Evolutionary conservation across 2,329 filamentous ascomycete species (phyloP).

Genomic region (Aspergillus novofumigatus): DNA sequence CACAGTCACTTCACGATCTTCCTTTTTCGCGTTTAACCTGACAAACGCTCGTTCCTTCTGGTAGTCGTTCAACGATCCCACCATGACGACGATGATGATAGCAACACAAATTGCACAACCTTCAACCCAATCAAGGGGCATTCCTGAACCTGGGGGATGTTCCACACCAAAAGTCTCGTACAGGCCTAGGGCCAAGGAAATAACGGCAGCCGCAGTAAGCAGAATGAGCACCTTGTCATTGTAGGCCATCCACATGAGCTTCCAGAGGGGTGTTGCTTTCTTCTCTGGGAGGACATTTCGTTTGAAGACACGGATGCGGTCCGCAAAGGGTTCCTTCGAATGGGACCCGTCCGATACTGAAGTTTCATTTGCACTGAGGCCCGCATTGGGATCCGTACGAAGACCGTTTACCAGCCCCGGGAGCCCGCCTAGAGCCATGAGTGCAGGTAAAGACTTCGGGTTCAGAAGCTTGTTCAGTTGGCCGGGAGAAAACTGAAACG

Average conservation of each 20-base stretch:
- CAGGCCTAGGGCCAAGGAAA: constrained; percentile 65
- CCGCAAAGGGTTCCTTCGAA: constrained; percentile 66
- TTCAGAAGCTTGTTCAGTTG: constrained; percentile 84
- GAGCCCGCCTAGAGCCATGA: constrained; percentile 74
- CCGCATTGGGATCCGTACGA: constrained; percentile 65
- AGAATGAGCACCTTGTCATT: constrained; percentile 71
- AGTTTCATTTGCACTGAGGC: constrained; percentile 72
- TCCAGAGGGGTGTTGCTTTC: constrained; percentile 58
- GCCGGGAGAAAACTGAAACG: constrained; percentile 74
- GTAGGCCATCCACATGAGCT: constrained; percentile 64
- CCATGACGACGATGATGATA: constrained; percentile 60
- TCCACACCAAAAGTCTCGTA: constrained; percentile 59
- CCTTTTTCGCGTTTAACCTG: constrained; percentile 59
- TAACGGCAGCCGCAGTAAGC: constrained; percentile 62
- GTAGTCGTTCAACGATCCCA: constrained; percentile 63
- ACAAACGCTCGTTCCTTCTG: constrained; percentile 65
- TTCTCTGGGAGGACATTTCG: constrained; percentile 61
- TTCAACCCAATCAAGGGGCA: constrained; percentile 64
- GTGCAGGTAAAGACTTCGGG: constrained; percentile 80
- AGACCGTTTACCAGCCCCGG: constrained; percentile 74
- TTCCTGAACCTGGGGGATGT: constrained; percentile 41
- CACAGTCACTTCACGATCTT: constrained; percentile 62
- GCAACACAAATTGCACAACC: constrained; percentile 64
- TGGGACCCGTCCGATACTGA: constrained; percentile 60
- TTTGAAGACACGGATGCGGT: constrained; percentile 58